These are phyloP conservation scores for Apiotrichum siamense DNA, from an alignment of 1,284 basidiomycete species.

Conservation along the genomic window DNA sequence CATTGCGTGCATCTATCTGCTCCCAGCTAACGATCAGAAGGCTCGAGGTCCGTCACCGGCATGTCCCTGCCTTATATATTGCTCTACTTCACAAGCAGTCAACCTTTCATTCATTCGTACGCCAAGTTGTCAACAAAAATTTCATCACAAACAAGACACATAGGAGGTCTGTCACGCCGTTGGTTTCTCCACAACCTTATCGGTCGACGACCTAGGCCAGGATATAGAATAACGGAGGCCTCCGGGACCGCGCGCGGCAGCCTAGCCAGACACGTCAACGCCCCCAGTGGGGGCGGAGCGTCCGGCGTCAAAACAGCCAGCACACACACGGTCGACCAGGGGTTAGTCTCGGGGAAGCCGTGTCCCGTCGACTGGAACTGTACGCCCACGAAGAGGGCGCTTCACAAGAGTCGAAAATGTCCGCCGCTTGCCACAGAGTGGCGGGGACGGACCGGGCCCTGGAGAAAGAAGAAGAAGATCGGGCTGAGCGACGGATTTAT, in stretches of 20 bases:
- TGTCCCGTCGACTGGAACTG: slow-evolving; percentile 25
- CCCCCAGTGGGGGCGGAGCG: slow-evolving; percentile 10
- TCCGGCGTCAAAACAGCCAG: slow-evolving; percentile 2
- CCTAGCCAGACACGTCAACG: slow-evolving; percentile 15
- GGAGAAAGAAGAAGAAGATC: slow-evolving; percentile 6
- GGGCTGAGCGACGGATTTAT: slow-evolving; percentile 3
- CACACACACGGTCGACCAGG: neutral
- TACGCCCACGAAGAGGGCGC: slow-evolving; percentile 16
- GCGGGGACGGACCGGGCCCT: slow-evolving; percentile 21
- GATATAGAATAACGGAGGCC: slow-evolving; percentile 26
- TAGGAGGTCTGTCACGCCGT: slow-evolving; percentile 18
- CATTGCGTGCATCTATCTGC: too few species aligned
- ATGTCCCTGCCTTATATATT: too few species aligned
- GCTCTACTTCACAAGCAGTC: too few species aligned
- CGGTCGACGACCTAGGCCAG: slow-evolving; percentile 26
- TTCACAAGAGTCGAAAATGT: slow-evolving; percentile 17
- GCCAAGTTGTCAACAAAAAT: too few species aligned
- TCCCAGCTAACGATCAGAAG: too few species aligned
- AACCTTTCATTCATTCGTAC: too few species aligned
- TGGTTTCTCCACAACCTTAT: slow-evolving; percentile 28
- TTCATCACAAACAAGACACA: neutral
- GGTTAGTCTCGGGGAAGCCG: slow-evolving; percentile 21
- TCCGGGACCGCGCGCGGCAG: neutral
- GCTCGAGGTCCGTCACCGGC: too few species aligned
- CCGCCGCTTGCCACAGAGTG: neutral